Conservation (phyloP, 257 asterid species). For the Lycium ferocissimum region DNA sequence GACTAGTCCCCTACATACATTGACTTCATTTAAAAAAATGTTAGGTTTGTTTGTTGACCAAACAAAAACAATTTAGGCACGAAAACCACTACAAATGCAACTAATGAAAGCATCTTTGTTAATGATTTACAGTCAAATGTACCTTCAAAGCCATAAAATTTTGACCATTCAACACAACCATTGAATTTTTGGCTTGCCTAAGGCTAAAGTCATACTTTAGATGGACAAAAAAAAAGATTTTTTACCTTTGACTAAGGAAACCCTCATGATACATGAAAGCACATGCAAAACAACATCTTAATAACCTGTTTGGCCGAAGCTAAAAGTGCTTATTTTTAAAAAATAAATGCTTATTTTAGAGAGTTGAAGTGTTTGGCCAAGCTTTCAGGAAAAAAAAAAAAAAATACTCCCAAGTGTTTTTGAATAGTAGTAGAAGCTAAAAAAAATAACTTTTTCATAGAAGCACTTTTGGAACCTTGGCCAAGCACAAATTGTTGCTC, state of each 20-base stretch:
- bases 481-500: too few species aligned
- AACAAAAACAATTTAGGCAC: conserved; percentile 38
- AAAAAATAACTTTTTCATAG: too few species aligned
- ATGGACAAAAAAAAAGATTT: not conserved
- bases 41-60: conserved; percentile 59
- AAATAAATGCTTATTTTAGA: too few species aligned
- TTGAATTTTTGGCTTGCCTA: not conserved
- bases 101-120: conserved; percentile 33
- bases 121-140: conserved; percentile 28
- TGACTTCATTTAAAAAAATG: conserved; percentile 49
- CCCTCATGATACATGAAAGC: not conserved
- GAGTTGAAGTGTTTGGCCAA: too few species aligned
- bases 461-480: too few species aligned
- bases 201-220: conserved; percentile 15
- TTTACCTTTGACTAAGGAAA: conserved; percentile 23
- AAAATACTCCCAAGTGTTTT: too few species aligned
- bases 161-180: conserved; percentile 28
- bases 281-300: too few species aligned
- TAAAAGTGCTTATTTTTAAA: too few species aligned
- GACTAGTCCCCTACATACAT: conserved; percentile 50
- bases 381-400: too few species aligned
- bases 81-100: conserved; percentile 33
- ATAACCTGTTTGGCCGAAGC: too few species aligned
- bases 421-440: too few species aligned
- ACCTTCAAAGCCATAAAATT: not conserved